Conservation (phyloP, 2,329 filamentous ascomycete species). For the Xylaria arbuscula region DNA sequence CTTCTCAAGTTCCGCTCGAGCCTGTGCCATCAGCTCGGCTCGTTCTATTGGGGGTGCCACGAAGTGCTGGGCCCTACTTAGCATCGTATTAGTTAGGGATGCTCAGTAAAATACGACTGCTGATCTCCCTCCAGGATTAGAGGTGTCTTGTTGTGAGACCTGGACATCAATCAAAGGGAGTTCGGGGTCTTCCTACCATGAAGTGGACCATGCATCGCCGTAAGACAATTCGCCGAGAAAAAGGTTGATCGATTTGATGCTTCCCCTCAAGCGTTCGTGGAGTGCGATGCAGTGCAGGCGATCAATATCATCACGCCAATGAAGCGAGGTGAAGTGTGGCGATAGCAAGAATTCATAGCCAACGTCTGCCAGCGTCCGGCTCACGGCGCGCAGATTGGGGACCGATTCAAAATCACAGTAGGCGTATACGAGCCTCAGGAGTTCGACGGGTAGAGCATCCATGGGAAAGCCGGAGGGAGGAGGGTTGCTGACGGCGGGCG, state of each 20-base stretch:
- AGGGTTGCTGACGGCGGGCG: slow-evolving; percentile 17
- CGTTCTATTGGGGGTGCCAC: slow-evolving; percentile 53
- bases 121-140: background rate
- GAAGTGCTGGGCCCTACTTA: slow-evolving; percentile 53
- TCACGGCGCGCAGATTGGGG: slow-evolving; percentile 56
- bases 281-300: slow-evolving; percentile 58
- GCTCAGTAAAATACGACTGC: background rate
- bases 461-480: slow-evolving; percentile 38
- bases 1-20: slow-evolving; percentile 54
- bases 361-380: slow-evolving; percentile 53
- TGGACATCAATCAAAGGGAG: slow-evolving; percentile 8
- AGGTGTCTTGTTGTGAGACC: background rate
- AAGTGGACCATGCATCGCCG: slow-evolving; percentile 52
- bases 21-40: slow-evolving; percentile 50
- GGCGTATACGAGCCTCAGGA: slow-evolving; percentile 57
- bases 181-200: slow-evolving; percentile 42
- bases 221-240: slow-evolving; percentile 58
- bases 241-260: slow-evolving; percentile 58
- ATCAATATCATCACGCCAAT: slow-evolving; percentile 59
- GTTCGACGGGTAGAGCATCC: slow-evolving; percentile 54
- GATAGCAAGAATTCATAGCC: slow-evolving; percentile 58
- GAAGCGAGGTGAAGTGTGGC: slow-evolving; percentile 56
- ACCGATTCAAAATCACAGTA: slow-evolving; percentile 55
- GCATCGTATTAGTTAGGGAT: slow-evolving; percentile 22
- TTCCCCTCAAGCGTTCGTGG: slow-evolving; percentile 55